Base-by-base conservation (phyloP, 371 early-diverging fungal species). In the Rhizopus delemar region DNA sequence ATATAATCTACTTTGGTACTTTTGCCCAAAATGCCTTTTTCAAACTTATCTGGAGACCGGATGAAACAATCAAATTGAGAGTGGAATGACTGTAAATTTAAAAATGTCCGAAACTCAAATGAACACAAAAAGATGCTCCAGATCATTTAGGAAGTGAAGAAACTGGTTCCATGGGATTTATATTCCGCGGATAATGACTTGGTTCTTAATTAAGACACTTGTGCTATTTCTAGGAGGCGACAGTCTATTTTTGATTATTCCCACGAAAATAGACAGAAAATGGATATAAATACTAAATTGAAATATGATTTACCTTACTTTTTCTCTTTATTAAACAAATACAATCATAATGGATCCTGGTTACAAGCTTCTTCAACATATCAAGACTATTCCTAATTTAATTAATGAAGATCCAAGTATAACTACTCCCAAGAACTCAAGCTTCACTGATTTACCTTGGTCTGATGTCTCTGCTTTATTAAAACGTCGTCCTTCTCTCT, bases 281-380 rank as follows among this genome's bases (percentile, higher is more conserved):
- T 43, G n/a, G 4, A 43, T 43, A 63, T 57, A 33, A 51, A 43
- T 11, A 29, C 22, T 22, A 22, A 22, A 51, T 56, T 56, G 38
- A 35, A 46, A 50, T 48, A 41, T 38, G 13, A 57, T 36, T 13
- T 38, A 33, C 29, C 22, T 41, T 50, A 16, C 45, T 51, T 15
- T 43, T 43, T 43, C 8, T 51, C 45, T 16, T 43, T 7, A 53
- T 11, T n/a, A 33, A 41, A 28, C 43, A n/a, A 32, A 50, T 41
- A 15, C 12, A 38, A 5, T n/a, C 43, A 60, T 62, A 59, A 78
- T 78, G 78, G 78, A 78, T 69, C 78, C 78, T 57, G 78, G 75
- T 46, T 53, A 71, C 46, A 62, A 69, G 49, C 68, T 73, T 53
- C 66, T 78, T n/a, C 70, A 73, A 54, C 67, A 69, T 36, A 62